Percentiles rank a stretch among this genome's conserved stretches.
Evolutionary conservation across 78 protist species (phyloP).

Genomic region (slime mould (Dictyostelium discoideum)): dicty_2.7 NC_007091.3:2245001-2245500

Average conservation of each 20-base stretch:
- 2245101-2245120: too few relatives aligned
- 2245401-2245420: not conserved
- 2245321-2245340: not conserved
- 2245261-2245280: not conserved
- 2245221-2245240: not conserved
- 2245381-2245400: constrained; percentile 2
- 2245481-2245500: constrained; percentile 80
- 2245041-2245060: not conserved
- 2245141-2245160: not conserved
- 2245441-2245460: constrained; percentile 64
- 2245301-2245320: not conserved
- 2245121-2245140: not conserved
- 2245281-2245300: not conserved
- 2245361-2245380: not conserved
- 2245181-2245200: not conserved
- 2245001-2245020: not conserved
- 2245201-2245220: not conserved
- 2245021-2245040: not conserved
- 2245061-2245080: not conserved
- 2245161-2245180: not conserved
- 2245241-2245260: not conserved
- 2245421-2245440: constrained; percentile 27
- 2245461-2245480: constrained; percentile 52
- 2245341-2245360: not conserved
- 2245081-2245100: not conserved